Percentiles rank a stretch among this genome's conserved stretches.
Evolutionary conservation across 257 asterid species (phyloP).

Genomic region (Fraxinus anomala): DNA sequence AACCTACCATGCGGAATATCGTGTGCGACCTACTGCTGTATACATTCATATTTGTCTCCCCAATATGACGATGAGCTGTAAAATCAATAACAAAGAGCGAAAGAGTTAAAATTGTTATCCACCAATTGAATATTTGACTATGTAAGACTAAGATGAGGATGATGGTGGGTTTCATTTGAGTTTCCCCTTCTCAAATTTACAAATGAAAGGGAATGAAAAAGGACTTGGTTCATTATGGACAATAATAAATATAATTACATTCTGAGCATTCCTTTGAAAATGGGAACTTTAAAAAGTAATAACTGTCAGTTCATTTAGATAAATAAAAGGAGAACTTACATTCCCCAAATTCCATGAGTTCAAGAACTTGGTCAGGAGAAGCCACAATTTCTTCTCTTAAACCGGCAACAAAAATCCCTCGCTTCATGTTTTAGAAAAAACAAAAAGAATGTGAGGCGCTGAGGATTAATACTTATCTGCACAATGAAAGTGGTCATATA

Average conservation of each 20-base stretch:
- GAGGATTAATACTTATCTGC: slow-evolving; percentile 6
- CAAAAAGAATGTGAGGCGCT: neutral
- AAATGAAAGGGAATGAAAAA: neutral
- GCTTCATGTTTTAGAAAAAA: slow-evolving; percentile 45
- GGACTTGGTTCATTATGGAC: slow-evolving; percentile 3
- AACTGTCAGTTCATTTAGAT: neutral
- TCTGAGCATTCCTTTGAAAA: neutral
- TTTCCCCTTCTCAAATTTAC: slow-evolving; percentile 14
- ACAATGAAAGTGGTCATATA: slow-evolving; percentile 1
- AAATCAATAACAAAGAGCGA: slow-evolving; percentile 21
- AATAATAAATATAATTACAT: neutral
- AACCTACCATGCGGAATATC: slow-evolving; percentile 90
- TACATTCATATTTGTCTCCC: slow-evolving; percentile 95
- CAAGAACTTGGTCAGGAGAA: slow-evolving; percentile 84
- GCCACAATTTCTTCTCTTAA: slow-evolving; percentile 94
- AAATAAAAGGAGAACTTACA: slow-evolving; percentile 46
- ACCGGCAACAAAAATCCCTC: slow-evolving; percentile 96
- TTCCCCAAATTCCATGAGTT: slow-evolving; percentile 88
- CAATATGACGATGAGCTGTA: slow-evolving; percentile 95
- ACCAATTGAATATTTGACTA: slow-evolving; percentile 1
- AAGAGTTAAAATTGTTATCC: slow-evolving; percentile 11
- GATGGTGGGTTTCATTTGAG: slow-evolving; percentile 20
- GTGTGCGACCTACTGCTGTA: slow-evolving; percentile 97
- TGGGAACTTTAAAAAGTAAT: neutral
- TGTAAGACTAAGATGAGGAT: slow-evolving; percentile 6